These are phyloP conservation scores for Coemansia sp. DNA, from an alignment of 192 early-diverging fungal species.

Conservation along the genomic window DNA sequence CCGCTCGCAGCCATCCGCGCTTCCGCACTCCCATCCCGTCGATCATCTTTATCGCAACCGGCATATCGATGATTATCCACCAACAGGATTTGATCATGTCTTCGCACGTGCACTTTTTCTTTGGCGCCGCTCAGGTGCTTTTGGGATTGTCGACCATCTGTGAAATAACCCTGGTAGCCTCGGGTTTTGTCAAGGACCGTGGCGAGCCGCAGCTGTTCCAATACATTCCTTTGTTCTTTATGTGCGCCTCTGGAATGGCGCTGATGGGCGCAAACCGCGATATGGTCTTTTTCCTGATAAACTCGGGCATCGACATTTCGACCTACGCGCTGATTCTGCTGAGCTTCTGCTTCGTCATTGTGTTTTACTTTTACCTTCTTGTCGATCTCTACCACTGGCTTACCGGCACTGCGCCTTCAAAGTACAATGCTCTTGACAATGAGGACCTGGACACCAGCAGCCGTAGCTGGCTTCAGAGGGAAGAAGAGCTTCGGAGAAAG, in stretches of 20 bases:
- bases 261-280: conserved; percentile 69
- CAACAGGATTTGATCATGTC: conserved; percentile 59
- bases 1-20: conserved; percentile 27
- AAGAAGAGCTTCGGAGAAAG: conserved; percentile 7
- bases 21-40: conserved; percentile 59
- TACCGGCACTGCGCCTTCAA: conserved; percentile 11
- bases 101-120: conserved; percentile 58
- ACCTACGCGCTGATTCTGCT: conserved; percentile 59
- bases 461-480: conserved; percentile 2
- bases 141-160: conserved; percentile 54
- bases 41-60: conserved; percentile 61
- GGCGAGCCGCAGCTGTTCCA: conserved; percentile 33
- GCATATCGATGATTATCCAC: conserved; percentile 61
- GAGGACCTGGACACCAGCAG: background rate
- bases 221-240: conserved; percentile 40
- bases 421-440: conserved; percentile 15
- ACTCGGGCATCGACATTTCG: conserved; percentile 48
- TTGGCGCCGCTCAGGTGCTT: conserved; percentile 59
- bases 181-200: conserved; percentile 26
- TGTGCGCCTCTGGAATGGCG: conserved; percentile 60
- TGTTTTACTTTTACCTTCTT: conserved; percentile 54
- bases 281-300: conserved; percentile 52
- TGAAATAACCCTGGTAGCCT: conserved; percentile 53
- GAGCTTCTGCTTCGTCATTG: conserved; percentile 57
- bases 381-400: conserved; percentile 47